Evolutionary conservation across 805 yeast genomes (phyloP).

Genomic region (Phaffomyces opuntiae): DNA sequence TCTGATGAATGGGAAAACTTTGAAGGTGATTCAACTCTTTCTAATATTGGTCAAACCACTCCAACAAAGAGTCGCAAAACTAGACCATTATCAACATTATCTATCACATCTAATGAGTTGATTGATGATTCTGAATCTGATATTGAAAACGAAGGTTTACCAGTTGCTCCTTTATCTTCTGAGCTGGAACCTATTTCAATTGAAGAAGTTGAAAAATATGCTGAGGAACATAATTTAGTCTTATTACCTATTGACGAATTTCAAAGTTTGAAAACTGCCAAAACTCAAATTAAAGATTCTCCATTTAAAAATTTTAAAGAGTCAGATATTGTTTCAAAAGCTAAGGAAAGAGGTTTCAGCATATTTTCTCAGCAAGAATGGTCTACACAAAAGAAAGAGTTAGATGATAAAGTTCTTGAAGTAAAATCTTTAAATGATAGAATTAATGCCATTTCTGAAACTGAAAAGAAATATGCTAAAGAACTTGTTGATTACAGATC

Average conservation of each 20-base stretch:
- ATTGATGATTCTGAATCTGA: slow-evolving; percentile 21
- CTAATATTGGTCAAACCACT: slow-evolving; percentile 7
- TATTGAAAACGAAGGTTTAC: slow-evolving; percentile 13
- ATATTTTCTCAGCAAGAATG: slow-evolving; percentile 9
- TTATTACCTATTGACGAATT: slow-evolving; percentile 21
- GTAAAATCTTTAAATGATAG: slow-evolving; percentile 5
- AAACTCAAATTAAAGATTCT: slow-evolving; percentile 24
- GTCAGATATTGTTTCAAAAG: slow-evolving; percentile 11
- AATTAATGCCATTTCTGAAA: slow-evolving; percentile 12
- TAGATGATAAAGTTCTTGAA: background rate
- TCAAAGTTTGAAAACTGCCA: slow-evolving; percentile 11
- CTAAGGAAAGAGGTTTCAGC: slow-evolving; percentile 14
- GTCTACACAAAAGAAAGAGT: slow-evolving; percentile 2
- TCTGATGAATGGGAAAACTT: slow-evolving; percentile 25
- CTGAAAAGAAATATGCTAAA: slow-evolving; percentile 16
- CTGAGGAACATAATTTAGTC: slow-evolving; percentile 23
- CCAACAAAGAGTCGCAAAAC: slow-evolving; percentile 4
- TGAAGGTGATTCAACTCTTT: slow-evolving; percentile 17
- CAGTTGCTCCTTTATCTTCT: slow-evolving; percentile 17
- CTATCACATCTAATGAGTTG: slow-evolving; percentile 7
- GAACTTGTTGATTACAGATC: slow-evolving; percentile 17
- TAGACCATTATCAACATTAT: slow-evolving; percentile 14
- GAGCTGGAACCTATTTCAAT: slow-evolving; percentile 17
- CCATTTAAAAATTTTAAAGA: slow-evolving; percentile 15
- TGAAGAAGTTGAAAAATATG: slow-evolving; percentile 25